A percentile compares a stretch with the other conserved stretches of the same genome.
Conservation (phyloP, 192 early-diverging fungal species). For the Coemansia sp. region DNA sequence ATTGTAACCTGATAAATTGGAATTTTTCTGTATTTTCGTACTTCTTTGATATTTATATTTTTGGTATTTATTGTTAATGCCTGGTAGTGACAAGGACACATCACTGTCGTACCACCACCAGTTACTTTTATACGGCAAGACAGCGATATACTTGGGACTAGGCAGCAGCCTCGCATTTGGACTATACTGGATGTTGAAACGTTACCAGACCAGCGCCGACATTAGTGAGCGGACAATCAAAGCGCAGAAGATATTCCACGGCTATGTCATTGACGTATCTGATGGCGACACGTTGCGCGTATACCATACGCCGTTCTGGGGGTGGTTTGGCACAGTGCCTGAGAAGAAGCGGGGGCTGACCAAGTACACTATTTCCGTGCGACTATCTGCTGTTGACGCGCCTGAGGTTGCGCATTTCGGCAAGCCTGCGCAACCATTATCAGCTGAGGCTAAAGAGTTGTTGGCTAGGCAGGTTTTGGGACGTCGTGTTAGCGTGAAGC, state of each 20-base stretch:
- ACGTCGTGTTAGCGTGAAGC: slow-evolving; percentile 15
- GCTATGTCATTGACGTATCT: slow-evolving; percentile 41
- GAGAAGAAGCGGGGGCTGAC: slow-evolving; percentile 31
- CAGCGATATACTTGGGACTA: slow-evolving; percentile 32
- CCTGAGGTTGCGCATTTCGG: slow-evolving; percentile 54
- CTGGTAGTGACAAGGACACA: not conserved
- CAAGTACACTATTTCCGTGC: slow-evolving; percentile 39
- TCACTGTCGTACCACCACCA: slow-evolving; percentile 13
- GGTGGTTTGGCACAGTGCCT: slow-evolving; percentile 30
- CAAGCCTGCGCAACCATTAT: slow-evolving; percentile 49
- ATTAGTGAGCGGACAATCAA: slow-evolving; percentile 37
- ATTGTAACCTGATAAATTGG: too few species aligned
- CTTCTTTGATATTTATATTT: not conserved
- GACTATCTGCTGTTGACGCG: slow-evolving; percentile 45
- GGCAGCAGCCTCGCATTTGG: slow-evolving; percentile 23
- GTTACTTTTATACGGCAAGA: slow-evolving; percentile 22
- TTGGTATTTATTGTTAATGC: not conserved
- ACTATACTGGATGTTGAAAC: slow-evolving; percentile 39
- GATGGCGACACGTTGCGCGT: slow-evolving; percentile 47
- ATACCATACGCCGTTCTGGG: slow-evolving; percentile 39
- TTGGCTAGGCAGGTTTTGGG: slow-evolving; percentile 29
- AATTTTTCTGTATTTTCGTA: not conserved
- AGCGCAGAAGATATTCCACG: slow-evolving; percentile 29
- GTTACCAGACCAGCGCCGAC: slow-evolving; percentile 42
- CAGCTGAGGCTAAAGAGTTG: slow-evolving; percentile 40